Percentiles rank a stretch among this genome's conserved stretches.
These are phyloP conservation scores for Bacidia gigantensis DNA, from an alignment of 495 filamentous ascomycete species.

Conservation along the genomic window DNA sequence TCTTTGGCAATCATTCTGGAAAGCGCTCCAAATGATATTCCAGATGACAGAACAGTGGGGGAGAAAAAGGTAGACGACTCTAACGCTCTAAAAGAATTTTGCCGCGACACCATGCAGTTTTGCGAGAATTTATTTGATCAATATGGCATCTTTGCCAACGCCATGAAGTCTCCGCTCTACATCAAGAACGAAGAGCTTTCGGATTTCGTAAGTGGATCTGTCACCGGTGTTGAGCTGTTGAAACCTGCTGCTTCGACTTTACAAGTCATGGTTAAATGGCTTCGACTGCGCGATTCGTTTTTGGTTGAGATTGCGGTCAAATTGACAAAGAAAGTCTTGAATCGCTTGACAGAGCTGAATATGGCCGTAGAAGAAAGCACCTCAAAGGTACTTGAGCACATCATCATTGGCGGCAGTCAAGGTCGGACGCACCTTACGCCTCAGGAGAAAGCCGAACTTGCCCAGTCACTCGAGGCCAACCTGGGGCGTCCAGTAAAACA, in stretches of 20 bases:
- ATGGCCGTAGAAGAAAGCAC: slow-evolving; percentile 52
- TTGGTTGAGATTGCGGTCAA: slow-evolving; percentile 61
- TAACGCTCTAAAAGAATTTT: slow-evolving; percentile 73
- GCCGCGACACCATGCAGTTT: slow-evolving; percentile 84
- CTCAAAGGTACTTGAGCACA: slow-evolving; percentile 44
- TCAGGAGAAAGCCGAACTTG: slow-evolving; percentile 69
- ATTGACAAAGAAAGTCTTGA: slow-evolving; percentile 55
- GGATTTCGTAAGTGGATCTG: slow-evolving; percentile 27
- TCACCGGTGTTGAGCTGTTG: slow-evolving; percentile 41
- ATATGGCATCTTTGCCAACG: slow-evolving; percentile 62
- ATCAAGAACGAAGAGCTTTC: slow-evolving; percentile 27
- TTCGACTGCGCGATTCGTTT: slow-evolving; percentile 71
- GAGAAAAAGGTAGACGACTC: slow-evolving; percentile 39
- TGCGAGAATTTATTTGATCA: slow-evolving; percentile 74
- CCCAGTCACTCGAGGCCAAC: slow-evolving; percentile 66
- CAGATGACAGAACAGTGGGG: slow-evolving; percentile 68
- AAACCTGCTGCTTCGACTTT: slow-evolving; percentile 49
- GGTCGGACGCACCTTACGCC: slow-evolving; percentile 54
- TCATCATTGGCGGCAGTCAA: slow-evolving; percentile 25
- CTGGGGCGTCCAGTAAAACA: slow-evolving; percentile 41
- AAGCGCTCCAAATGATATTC: slow-evolving; percentile 65
- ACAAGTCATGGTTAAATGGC: slow-evolving; percentile 61
- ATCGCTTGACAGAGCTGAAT: slow-evolving; percentile 52
- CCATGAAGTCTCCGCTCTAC: slow-evolving; percentile 32
- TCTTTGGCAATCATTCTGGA: slow-evolving; percentile 79